Base-by-base conservation (phyloP, 2,329 filamentous ascomycete genomes). In the Botryotinia globosa region DNA sequence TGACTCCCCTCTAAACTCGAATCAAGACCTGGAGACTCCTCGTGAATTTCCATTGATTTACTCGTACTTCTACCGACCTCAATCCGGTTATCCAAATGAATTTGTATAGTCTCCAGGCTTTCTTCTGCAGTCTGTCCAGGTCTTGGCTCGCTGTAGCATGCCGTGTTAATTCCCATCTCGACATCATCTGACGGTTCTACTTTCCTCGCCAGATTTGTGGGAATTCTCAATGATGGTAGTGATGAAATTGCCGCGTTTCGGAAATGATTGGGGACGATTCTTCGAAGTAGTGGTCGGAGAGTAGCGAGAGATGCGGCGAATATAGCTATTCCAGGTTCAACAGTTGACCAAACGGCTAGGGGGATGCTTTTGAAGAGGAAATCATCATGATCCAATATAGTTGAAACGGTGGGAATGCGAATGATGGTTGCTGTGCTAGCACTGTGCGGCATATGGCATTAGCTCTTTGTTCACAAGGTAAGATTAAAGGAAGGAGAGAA, bases 261-360 rank as follows among this genome's bases (percentile, higher is more conserved):
- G 8, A 56, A 56, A 56, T 42, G 6, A 68, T 68, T 25, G 20
- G 65, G 48, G n/a, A 44, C 44, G 10, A 32, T 12, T 44, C 3
- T 29, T 8, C 64, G n/a, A 25, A 56, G 37, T 37, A 56, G 6
- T 32, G 65, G 48, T 25, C 48, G 34, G 20, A 68, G 65, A 25
- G 65, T 56, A 32, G 48, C 65, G n/a, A 68, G n/a, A 56, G 34
- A 68, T 32, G 65, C 34, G 48, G 65, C 48, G 8, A 68, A 68
- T 20, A 68, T 56, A 4, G 48, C 25, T 10, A 68, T 42, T 68
- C 65, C 51, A 12, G 48, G 65, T 32, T 68, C 51, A 10, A 56
- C n/a, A 3, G 48, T 56, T 14, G 65, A 42, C 65, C 37, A 68
- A 9, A 58, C 18, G 20, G 48, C 48, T 32, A 68, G 25, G 6